A percentile compares a stretch with the other conserved stretches of the same genome.
phyloP scores from a whole-genome alignment of 2,329 filamentous ascomycete species.

The Claviceps purpurea region DNA sequence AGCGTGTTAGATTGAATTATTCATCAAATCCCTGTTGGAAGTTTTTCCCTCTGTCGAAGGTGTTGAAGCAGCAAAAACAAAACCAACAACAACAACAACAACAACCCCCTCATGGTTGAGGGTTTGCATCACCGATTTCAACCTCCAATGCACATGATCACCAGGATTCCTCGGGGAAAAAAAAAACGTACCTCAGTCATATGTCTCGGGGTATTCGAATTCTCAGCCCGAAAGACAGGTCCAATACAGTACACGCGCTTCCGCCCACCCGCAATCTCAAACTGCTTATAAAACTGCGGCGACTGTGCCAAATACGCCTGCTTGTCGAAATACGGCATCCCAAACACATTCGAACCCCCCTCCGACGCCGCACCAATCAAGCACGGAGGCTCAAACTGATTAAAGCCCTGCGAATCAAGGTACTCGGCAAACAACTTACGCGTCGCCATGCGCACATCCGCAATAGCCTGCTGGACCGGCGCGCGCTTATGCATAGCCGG shows the following conservation, averaged over 20 bases:
- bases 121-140: no score
- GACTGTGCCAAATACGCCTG: conserved; percentile 69
- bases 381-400: conserved; percentile 78
- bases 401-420: conserved; percentile 60
- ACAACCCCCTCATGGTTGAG: no score
- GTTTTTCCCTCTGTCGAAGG: no score
- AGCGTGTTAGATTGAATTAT: no score
- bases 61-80: no score
- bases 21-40: no score
- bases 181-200: conserved; percentile 52
- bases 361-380: conserved; percentile 84
- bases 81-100: no score
- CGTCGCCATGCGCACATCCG: conserved; percentile 40
- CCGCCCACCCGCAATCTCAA: conserved; percentile 66
- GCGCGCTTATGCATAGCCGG: conserved; percentile 84
- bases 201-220: conserved; percentile 72
- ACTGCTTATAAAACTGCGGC: conserved; percentile 80
- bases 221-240: conserved; percentile 75
- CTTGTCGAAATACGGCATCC: conserved; percentile 77
- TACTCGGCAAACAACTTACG: conserved; percentile 61
- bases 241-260: conserved; percentile 68
- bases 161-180: neutral
- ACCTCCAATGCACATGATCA: no score
- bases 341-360: conserved; percentile 85
- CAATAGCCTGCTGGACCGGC: conserved; percentile 78